Evolutionary conservation across 257 asterid genomes (phyloP), one percentile per base, ranked within the genome.

Genomic region (Coffea eugenioides): DNA sequence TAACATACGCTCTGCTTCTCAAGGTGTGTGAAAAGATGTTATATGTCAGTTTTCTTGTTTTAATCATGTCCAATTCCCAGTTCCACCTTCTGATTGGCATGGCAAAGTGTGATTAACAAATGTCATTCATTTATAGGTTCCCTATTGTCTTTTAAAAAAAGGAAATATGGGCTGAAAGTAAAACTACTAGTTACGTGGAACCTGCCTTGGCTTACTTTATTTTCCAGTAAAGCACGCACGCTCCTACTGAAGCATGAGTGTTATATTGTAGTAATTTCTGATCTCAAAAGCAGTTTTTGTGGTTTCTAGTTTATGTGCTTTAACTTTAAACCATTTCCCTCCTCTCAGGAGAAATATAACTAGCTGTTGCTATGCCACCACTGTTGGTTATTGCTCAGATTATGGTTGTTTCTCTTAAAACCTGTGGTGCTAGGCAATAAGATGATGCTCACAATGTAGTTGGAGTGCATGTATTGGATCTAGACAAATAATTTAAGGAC

Each of bases 1-100:
- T 88, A 80, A 92, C 97, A 36, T 95, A 93, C 86, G 36, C 73
- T 84, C 84, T 86, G 83, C 97, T 93, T 82, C 94, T 95, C 86
- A 86, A 92, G 98, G 98, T 94, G 84, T 68, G 84, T 83, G 64
- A 75, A 43, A 46, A 69, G 74, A 25, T 52, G 36, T 36, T 74
- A 34, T 57, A 75, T 51, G 75, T 34, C 39, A 11, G 23, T 13
- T 15, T 54, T 23, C 31, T 41, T 2, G 62, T 62, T 57, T 4
- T 54, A 7, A 9, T 59, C 62, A 57, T 70, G 25, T 51, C 39
- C 67, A 39, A 39, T 39, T 39, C 43, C 43, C 43, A 59, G 31
- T 49, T 66, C 16, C 9, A 66, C 39, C 7, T 66, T 27, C 12
- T n/a, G 43, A 59, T 57, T 59, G 23, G 57, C 59, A 34, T 59